Conservation (phyloP, 805 yeast genomes). For the Saccharomyces cerevisiae region DNA sequence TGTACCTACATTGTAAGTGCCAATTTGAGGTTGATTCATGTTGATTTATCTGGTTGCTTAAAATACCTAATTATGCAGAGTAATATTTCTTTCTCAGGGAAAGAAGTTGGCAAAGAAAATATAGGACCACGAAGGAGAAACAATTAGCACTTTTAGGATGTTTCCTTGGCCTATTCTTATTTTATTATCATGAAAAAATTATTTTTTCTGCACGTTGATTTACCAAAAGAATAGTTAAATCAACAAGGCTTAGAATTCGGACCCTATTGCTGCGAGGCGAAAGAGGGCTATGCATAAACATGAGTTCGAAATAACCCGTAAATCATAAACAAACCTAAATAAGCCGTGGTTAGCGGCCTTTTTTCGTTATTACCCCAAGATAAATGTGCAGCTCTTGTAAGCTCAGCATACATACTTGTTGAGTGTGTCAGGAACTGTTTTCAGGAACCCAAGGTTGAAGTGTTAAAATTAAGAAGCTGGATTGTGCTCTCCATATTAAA, state of each 20-base stretch:
- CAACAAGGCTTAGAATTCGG: neutral
- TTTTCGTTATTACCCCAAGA: neutral
- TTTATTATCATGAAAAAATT: neutral
- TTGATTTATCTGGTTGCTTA: neutral
- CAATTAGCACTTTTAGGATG: neutral
- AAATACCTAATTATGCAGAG: neutral
- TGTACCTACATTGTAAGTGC: constrained; percentile 69
- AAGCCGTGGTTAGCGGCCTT: neutral
- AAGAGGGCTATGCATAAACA: neutral
- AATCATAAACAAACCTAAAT: neutral
- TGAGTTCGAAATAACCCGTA: neutral
- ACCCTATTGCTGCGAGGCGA: neutral
- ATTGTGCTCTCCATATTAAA: neutral
- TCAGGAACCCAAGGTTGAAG: neutral
- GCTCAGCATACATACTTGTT: neutral
- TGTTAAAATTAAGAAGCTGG: neutral
- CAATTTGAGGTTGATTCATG: constrained; percentile 45
- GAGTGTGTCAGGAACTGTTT: neutral
- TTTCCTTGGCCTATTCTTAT: neutral
- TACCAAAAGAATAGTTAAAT: neutral
- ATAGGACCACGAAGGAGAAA: neutral
- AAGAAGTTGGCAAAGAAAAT: neutral
- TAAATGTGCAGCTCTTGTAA: neutral
- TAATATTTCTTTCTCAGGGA: neutral
- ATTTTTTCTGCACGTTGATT: neutral